Evolutionary conservation across 495 filamentous ascomycete species (phyloP).

Genomic region (Penicillium taxi): DNA sequence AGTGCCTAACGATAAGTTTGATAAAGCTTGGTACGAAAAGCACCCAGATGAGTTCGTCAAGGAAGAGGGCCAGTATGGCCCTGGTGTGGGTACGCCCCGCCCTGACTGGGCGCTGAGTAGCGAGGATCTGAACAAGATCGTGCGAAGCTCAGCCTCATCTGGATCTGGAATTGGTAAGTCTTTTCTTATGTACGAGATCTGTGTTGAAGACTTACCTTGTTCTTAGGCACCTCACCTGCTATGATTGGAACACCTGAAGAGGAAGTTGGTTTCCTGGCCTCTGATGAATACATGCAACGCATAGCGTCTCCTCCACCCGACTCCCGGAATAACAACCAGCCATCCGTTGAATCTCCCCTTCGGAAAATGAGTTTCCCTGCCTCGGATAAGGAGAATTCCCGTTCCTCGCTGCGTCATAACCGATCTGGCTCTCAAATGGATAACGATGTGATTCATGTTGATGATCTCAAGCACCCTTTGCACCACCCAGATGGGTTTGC

Average conservation of each 20-base stretch:
- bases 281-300: constrained; percentile 68
- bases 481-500: constrained; percentile 58
- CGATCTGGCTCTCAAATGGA: constrained; percentile 36
- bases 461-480: constrained; percentile 54
- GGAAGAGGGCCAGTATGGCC: constrained; percentile 66
- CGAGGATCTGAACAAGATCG: constrained; percentile 85
- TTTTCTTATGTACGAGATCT: neutral
- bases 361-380: constrained; percentile 46
- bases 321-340: constrained; percentile 36
- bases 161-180: constrained; percentile 57
- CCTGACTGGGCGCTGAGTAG: constrained; percentile 84
- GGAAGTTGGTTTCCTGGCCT: constrained; percentile 72
- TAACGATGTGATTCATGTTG: constrained; percentile 64
- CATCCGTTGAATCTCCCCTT: constrained; percentile 50
- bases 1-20: constrained; percentile 61
- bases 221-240: constrained; percentile 41
- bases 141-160: constrained; percentile 58
- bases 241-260: constrained; percentile 61
- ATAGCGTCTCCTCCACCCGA: constrained; percentile 55
- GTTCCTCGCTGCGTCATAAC: constrained; percentile 8
- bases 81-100: constrained; percentile 54
- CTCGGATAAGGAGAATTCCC: constrained; percentile 12
- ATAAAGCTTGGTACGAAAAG: constrained; percentile 83
- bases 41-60: constrained; percentile 69
- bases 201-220: constrained; percentile 6